Evolutionary conservation across 495 filamentous ascomycete genomes (phyloP).

Genomic region (Daldinia decipiens): DNA sequence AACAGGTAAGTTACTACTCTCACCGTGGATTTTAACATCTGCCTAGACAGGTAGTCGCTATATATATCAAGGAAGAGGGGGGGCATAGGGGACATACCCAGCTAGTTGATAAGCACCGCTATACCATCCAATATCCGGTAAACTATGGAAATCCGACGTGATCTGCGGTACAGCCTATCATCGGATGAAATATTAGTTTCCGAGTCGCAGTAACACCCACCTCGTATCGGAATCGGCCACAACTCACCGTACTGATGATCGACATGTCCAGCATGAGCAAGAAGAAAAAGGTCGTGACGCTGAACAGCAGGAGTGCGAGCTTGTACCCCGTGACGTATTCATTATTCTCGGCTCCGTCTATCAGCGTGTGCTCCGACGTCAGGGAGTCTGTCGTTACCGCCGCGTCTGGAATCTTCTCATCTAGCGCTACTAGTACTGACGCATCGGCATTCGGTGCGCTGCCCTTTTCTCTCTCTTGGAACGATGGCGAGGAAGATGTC

Average conservation of each 20-base stretch:
- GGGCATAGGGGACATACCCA: conserved; percentile 41
- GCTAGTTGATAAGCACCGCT: conserved; percentile 51
- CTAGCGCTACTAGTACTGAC: neutral
- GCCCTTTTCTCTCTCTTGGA: conserved; percentile 24
- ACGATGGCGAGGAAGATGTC: conserved; percentile 7
- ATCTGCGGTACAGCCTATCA: conserved; percentile 52
- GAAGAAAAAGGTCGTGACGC: conserved; percentile 57
- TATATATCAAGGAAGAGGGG: neutral
- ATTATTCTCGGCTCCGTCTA: conserved; percentile 21
- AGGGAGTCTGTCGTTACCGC: neutral
- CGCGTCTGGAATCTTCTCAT: conserved; percentile 4
- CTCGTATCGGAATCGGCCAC: conserved; percentile 26
- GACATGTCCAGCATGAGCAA: conserved; percentile 61
- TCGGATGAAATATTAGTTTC: conserved; percentile 14
- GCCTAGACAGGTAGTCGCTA: neutral
- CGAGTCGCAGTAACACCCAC: conserved; percentile 9
- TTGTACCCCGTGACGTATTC: conserved; percentile 43
- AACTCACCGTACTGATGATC: conserved; percentile 59
- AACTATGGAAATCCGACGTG: conserved; percentile 56
- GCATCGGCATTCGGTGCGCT: neutral
- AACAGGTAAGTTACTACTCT: conserved; percentile 25
- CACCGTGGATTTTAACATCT: neutral
- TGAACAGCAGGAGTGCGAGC: conserved; percentile 39
- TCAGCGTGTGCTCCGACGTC: conserved; percentile 11
- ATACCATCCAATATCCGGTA: conserved; percentile 65